Conservation (phyloP, 1,284 basidiomycete species). For the Microbotryomycetes sp. region DNA sequence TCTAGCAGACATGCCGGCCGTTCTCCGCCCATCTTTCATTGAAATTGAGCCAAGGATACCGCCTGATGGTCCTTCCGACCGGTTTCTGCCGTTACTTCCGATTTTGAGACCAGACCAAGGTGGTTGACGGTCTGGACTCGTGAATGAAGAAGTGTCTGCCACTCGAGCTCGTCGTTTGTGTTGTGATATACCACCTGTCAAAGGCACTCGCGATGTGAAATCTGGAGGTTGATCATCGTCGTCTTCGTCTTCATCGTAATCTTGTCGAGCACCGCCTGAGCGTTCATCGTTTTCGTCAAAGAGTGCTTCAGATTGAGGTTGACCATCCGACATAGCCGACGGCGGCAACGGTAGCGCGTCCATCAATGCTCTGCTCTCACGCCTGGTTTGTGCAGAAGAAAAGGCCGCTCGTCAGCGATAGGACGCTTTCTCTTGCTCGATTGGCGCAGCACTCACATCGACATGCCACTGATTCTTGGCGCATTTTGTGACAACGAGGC, state of each 20-base stretch:
- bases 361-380: background rate
- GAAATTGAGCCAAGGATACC: conserved; percentile 9
- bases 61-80: conserved; percentile 2
- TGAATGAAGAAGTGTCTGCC: background rate
- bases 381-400: background rate
- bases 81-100: background rate
- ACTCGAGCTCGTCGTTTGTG: background rate
- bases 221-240: conserved; percentile 28
- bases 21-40: background rate
- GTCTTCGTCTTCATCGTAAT: conserved; percentile 23
- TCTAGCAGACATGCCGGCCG: conserved; percentile 23
- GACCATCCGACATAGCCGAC: conserved; percentile 6
- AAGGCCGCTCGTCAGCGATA: background rate
- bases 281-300: background rate
- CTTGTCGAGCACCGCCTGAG: too few relatives aligned
- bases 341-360: conserved; percentile 18
- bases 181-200: conserved; percentile 4
- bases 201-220: conserved; percentile 26
- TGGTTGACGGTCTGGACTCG: background rate
- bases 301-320: background rate
- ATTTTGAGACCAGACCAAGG: background rate
- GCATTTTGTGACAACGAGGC: background rate
- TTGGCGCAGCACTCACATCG: background rate
- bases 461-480: background rate
- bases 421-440: background rate